Evolutionary conservation across 2,329 filamentous ascomycete species (phyloP).

Genomic region (Byssochlamys sp.): DNA sequence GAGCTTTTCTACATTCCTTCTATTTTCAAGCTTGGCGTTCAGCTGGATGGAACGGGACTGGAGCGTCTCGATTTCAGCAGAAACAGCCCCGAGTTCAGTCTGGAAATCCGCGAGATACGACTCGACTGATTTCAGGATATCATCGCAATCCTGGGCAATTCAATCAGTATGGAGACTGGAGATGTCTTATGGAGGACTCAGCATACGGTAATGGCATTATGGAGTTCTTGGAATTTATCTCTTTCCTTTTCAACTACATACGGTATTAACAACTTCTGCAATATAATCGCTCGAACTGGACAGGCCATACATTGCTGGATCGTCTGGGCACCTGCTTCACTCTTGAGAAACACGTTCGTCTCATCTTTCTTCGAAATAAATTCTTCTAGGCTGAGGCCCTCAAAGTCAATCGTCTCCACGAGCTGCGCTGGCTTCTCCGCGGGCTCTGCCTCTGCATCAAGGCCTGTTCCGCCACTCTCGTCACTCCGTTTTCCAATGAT

Average conservation of each 20-base stretch:
- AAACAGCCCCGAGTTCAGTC: slow-evolving; percentile 82
- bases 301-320: slow-evolving; percentile 59
- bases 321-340: slow-evolving; percentile 46
- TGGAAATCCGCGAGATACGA: slow-evolving; percentile 86
- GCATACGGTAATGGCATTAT: slow-evolving; percentile 62
- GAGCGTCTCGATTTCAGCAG: slow-evolving; percentile 86
- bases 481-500: slow-evolving; percentile 42
- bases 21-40: slow-evolving; percentile 76
- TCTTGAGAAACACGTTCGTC: slow-evolving; percentile 16
- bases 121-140: slow-evolving; percentile 86
- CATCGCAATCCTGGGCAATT: slow-evolving; percentile 61
- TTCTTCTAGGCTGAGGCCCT: slow-evolving; percentile 63
- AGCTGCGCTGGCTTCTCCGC: slow-evolving; percentile 36
- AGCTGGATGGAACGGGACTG: slow-evolving; percentile 76
- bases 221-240: slow-evolving; percentile 78
- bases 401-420: slow-evolving; percentile 66
- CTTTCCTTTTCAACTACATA: slow-evolving; percentile 63
- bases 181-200: not conserved
- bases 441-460: slow-evolving; percentile 6
- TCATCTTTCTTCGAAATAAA: slow-evolving; percentile 43
- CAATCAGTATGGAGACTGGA: not conserved
- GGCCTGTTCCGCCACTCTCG: slow-evolving; percentile 6
- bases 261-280: slow-evolving; percentile 7
- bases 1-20: slow-evolving; percentile 78
- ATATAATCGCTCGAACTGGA: slow-evolving; percentile 4